Percentiles rank a stretch among this genome's conserved stretches.
These are phyloP conservation scores for Boletus hoseneyae DNA, from an alignment of 1,284 basidiomycete species.

Conservation along the genomic window DNA sequence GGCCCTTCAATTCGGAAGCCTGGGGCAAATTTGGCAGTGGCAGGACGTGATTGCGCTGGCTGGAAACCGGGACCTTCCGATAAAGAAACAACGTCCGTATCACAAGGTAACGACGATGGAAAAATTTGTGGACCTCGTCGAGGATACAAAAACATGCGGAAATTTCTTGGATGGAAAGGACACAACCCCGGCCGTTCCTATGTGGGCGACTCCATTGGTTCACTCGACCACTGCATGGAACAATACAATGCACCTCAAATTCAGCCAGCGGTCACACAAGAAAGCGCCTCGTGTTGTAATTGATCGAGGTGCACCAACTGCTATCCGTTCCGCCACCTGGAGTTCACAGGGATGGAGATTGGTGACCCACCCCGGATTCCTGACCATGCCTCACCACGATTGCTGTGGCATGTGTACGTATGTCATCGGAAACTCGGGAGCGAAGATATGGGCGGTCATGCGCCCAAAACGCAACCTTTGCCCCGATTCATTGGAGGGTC, in stretches of 20 bases:
- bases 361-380: neutral
- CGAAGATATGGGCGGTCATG: conserved; percentile 1
- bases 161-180: too few species aligned
- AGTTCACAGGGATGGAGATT: conserved; percentile 5
- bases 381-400: neutral
- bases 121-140: too few species aligned
- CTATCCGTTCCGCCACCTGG: neutral
- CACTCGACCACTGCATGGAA: neutral
- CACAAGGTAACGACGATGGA: too few species aligned
- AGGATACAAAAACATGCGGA: too few species aligned
- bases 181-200: neutral
- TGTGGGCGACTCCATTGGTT: neutral
- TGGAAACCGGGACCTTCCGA: too few species aligned
- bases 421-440: neutral
- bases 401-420: conserved; percentile 2
- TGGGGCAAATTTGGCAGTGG: too few species aligned
- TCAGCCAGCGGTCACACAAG: neutral
- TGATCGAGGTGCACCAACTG: neutral
- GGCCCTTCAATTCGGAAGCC: too few species aligned
- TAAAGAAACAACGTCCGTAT: too few species aligned
- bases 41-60: too few species aligned
- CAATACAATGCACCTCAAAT: neutral
- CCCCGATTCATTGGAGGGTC: neutral
- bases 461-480: neutral
- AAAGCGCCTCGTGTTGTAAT: too few species aligned